phyloP scores from a whole-genome alignment of 108 stramenopile species.

The Fistulifera pelliculosa region DNA sequence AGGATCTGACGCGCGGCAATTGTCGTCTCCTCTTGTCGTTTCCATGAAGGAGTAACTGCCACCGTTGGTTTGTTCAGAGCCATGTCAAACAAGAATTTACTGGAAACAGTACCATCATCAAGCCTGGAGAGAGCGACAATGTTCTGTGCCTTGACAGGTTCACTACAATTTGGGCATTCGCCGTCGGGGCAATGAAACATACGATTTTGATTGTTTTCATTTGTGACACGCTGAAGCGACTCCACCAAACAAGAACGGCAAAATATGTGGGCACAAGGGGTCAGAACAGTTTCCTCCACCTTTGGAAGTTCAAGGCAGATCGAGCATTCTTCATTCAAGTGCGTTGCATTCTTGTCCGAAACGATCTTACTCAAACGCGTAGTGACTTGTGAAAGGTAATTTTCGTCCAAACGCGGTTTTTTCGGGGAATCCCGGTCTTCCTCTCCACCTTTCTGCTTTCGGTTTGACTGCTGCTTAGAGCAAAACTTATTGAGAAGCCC shows the following conservation, averaged over 20 bases:
- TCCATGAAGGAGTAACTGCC: neutral
- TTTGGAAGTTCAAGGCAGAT: slow-evolving; percentile 63
- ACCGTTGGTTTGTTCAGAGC: neutral
- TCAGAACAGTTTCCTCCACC: slow-evolving; percentile 56
- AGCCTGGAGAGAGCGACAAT: slow-evolving; percentile 48
- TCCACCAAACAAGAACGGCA: slow-evolving; percentile 50
- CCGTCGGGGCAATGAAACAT: slow-evolving; percentile 18
- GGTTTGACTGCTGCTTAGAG: neutral
- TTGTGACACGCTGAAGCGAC: slow-evolving; percentile 23
- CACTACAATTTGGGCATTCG: slow-evolving; percentile 59
- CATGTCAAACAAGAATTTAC: slow-evolving; percentile 14
- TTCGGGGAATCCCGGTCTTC: neutral
- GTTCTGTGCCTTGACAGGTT: slow-evolving; percentile 30
- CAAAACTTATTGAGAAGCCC: slow-evolving; percentile 13
- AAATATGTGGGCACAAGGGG: slow-evolving; percentile 79
- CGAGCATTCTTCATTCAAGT: slow-evolving; percentile 67
- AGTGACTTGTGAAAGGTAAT: slow-evolving; percentile 41
- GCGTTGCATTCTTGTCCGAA: slow-evolving; percentile 23
- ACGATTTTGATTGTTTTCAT: slow-evolving; percentile 13
- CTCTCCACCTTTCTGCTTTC: neutral
- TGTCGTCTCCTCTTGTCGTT: slow-evolving; percentile 2
- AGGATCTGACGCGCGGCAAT: slow-evolving; percentile 47
- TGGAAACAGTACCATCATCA: slow-evolving; percentile 32
- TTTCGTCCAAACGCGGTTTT: slow-evolving; percentile 1
- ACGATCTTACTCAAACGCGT: slow-evolving; percentile 41